Base-by-base conservation (phyloP, 1,284 basidiomycete species). In the Irpex sp. region DNA sequence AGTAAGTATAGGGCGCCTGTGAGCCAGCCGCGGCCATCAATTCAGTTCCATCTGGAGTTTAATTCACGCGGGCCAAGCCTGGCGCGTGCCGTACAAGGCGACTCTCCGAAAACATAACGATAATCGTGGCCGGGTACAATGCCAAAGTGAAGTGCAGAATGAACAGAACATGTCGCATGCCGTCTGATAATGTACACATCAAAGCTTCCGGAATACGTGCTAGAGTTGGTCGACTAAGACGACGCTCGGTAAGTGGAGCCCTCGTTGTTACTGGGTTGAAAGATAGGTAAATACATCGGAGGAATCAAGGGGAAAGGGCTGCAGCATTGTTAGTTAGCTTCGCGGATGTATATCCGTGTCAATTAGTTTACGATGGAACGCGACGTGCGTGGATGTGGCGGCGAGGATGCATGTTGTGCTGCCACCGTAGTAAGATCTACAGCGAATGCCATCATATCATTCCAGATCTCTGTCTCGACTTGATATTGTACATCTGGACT, bases 1-100 rank as follows among this genome's bases (percentile, higher is more conserved):
- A 59, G 58, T 42, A 16, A 55, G 21, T 37, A 37, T 21, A 48
- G 58, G 61, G 61, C 58, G 61, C 58, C 23, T 48, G 33, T 55
- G 37, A 35, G 45, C 8, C 16, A 53, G 42, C 52, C 52, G 58
- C 36, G 9, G 57, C 59, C 37, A 63, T 37, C 39, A 35, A 58
- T 51, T 12, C 21, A 12, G 16, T 54, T 9, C 28, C 52, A 54
- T 28, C 14, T 54, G 33, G 23, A 36, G 52, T 18, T 28, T 54
- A 35, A 54, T 54, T 54, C 52, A 16, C 12, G 49, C 21, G 10
- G 49, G 33, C 14, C 52, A 58, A 42, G 62, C 52, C 33, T 23
- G 10, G 28, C 59, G 33, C 28, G 18, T 42, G 21, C 62, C 56
- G 12, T n/a, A 18, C 35, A 21, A 36, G 59, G 56, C 12, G 60